Evolutionary conservation across 192 early-diverging fungal species (phyloP), one percentile per base, ranked within the genome.

Genomic region (Geosiphon pyriformis): DNA sequence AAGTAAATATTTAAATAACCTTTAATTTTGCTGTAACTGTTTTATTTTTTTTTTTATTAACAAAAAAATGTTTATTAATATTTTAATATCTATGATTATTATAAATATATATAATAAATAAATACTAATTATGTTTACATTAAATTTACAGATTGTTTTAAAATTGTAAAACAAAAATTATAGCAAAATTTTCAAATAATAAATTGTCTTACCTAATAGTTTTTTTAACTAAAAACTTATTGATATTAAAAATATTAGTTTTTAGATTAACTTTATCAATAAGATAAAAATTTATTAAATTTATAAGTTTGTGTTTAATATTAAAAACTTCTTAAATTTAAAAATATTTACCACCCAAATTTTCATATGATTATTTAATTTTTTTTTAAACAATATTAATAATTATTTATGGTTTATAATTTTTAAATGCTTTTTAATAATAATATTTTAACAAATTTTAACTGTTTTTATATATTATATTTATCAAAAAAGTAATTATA

Each of bases 101-200:
- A 30, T 27, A 35, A 17, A 70, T 54, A 32, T 55, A 70, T 2
- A 64, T 20, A n/a, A 49, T 70, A 49, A n/a, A n/a, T n/a, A n/a
- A n/a, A n/a, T n/a, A n/a, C n/a, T n/a, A n/a, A n/a, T n/a, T n/a
- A n/a, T n/a, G n/a, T n/a, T n/a, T n/a, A n/a, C n/a, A n/a, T n/a
- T n/a, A n/a, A n/a, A n/a, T n/a, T n/a, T n/a, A n/a, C n/a, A n/a
- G n/a, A n/a, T n/a, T n/a, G n/a, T n/a, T 61, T 33, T n/a, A n/a
- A n/a, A n/a, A n/a, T n/a, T n/a, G n/a, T n/a, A n/a, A n/a, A n/a
- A n/a, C n/a, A n/a, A n/a, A n/a, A n/a, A n/a, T n/a, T n/a, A n/a
- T n/a, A n/a, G n/a, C n/a, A n/a, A n/a, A n/a, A n/a, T n/a, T n/a
- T n/a, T n/a, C n/a, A n/a, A n/a, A n/a, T n/a, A n/a, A n/a, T n/a